Conservation (phyloP, 2,329 filamentous ascomycete genomes). For the Hypoxylon sp. region DNA sequence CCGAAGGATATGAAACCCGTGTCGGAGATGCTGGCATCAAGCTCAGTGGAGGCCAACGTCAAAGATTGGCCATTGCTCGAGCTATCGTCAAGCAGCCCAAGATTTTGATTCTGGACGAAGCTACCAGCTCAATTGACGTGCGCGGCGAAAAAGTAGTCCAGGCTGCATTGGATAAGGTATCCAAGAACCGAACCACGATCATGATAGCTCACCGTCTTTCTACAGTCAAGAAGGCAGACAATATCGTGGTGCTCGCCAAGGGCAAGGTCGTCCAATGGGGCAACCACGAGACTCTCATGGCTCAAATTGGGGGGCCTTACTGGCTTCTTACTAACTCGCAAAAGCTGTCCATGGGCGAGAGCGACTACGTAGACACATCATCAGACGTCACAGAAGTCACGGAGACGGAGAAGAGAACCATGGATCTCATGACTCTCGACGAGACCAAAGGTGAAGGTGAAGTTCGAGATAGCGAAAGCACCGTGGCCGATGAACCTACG, state of each 20-base stretch:
- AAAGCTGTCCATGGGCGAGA: slow-evolving; percentile 62
- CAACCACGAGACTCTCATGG: slow-evolving; percentile 77
- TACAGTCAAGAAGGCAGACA: slow-evolving; percentile 60
- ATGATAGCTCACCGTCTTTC: slow-evolving; percentile 73
- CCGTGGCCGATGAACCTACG: slow-evolving; percentile 16
- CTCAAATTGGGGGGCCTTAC: slow-evolving; percentile 71
- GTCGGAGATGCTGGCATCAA: slow-evolving; percentile 75
- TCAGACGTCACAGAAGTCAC: slow-evolving; percentile 47
- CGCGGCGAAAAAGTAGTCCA: slow-evolving; percentile 65
- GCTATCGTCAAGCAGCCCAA: slow-evolving; percentile 72
- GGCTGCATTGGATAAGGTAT: slow-evolving; percentile 66
- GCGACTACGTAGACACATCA: slow-evolving; percentile 51
- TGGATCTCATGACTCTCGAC: slow-evolving; percentile 55
- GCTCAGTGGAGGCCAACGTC: slow-evolving; percentile 75
- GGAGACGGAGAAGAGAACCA: slow-evolving; percentile 53
- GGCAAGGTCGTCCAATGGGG: slow-evolving; percentile 79
- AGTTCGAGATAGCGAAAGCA: slow-evolving; percentile 34
- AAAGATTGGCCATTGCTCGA: slow-evolving; percentile 74
- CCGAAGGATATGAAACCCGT: slow-evolving; percentile 68
- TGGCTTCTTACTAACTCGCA: slow-evolving; percentile 73
- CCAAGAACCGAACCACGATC: slow-evolving; percentile 71
- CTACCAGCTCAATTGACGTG: slow-evolving; percentile 68
- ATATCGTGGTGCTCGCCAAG: slow-evolving; percentile 59
- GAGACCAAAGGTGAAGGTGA: slow-evolving; percentile 53
- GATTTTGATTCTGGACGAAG: slow-evolving; percentile 76